Conservation (phyloP, 73 alveolate genomes). For the Paramecium pentaurelia region DNA sequence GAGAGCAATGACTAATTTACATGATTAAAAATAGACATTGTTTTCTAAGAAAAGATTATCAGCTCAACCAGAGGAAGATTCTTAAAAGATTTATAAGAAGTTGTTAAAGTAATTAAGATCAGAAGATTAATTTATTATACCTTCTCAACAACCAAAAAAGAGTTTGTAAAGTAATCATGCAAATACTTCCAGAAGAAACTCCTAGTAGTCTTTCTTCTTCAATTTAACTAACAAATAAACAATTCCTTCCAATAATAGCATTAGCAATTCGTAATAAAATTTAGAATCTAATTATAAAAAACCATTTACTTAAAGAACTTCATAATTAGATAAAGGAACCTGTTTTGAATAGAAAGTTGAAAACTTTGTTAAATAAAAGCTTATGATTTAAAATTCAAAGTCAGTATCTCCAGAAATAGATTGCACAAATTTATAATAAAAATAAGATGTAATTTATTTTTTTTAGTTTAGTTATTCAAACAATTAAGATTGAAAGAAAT, state of each 20-base stretch:
- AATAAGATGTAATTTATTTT: background rate
- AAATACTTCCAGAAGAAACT: background rate
- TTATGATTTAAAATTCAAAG: background rate
- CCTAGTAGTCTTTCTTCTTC: background rate
- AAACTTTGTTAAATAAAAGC: background rate
- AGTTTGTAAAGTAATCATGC: background rate
- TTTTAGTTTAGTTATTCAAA: background rate
- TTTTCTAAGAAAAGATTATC: background rate
- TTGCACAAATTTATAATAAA: background rate
- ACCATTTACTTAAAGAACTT: background rate
- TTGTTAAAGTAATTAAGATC: background rate
- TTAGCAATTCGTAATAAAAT: background rate
- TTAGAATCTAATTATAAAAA: background rate
- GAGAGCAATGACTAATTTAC: background rate
- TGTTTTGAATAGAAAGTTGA: background rate
- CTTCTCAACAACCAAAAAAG: background rate
- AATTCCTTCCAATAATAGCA: background rate
- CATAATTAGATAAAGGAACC: background rate
- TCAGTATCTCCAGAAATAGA: background rate
- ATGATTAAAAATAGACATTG: background rate
- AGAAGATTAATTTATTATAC: background rate
- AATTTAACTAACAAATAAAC: background rate
- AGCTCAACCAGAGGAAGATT: background rate
- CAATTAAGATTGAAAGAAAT: background rate
- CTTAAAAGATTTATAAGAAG: background rate